Percentiles rank a stretch among this genome's conserved stretches.
These are phyloP conservation scores for Raddia distichophylla DNA, from an alignment of 176 grass and related monocot species.

Conservation along the genomic window DNA sequence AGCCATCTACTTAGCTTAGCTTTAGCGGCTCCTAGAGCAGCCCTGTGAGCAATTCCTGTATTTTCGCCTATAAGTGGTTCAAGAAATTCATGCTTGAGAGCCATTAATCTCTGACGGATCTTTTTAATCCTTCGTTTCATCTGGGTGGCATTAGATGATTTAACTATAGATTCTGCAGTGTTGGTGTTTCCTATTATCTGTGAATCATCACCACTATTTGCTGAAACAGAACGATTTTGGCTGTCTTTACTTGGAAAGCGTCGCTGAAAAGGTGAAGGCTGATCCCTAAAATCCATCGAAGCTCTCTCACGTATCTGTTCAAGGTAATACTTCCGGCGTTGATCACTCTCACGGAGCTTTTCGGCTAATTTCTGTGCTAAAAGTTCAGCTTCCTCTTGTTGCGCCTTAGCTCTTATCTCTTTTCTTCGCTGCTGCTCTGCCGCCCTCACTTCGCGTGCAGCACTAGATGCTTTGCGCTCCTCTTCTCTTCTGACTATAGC, in stretches of 20 bases:
- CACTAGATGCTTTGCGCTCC: slow-evolving; percentile 97
- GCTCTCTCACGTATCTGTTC: slow-evolving; percentile 99
- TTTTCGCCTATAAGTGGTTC: slow-evolving; percentile 79
- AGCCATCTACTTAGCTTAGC: slow-evolving; percentile 96
- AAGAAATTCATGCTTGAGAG: slow-evolving; percentile 94
- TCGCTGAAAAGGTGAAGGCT: slow-evolving; percentile 92
- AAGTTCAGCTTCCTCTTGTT: slow-evolving; percentile 94
- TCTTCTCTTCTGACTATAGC: slow-evolving; percentile 97
- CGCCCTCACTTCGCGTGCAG: slow-evolving; percentile 83
- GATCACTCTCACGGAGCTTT: slow-evolving; percentile 97
- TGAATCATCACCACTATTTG: slow-evolving; percentile 74
- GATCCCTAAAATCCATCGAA: slow-evolving; percentile 99
- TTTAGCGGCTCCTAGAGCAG: slow-evolving; percentile 75
- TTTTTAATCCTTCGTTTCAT: slow-evolving; percentile 93
- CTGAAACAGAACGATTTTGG: slow-evolving; percentile 64
- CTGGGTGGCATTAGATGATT: slow-evolving; percentile 59
- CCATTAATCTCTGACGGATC: slow-evolving; percentile 96
- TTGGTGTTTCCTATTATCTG: slow-evolving; percentile 50
- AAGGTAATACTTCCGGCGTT: slow-evolving; percentile 93
- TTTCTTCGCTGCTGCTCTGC: slow-evolving; percentile 94
- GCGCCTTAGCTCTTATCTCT: slow-evolving; percentile 90
- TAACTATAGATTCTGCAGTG: slow-evolving; percentile 59
- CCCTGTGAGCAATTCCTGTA: slow-evolving; percentile 72
- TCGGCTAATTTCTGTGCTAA: slow-evolving; percentile 96
- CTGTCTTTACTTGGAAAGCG: slow-evolving; percentile 86